phyloP scores from a whole-genome alignment of 2,329 filamentous ascomycete genomes.

The Chaetomiaceae sp. region DNA sequence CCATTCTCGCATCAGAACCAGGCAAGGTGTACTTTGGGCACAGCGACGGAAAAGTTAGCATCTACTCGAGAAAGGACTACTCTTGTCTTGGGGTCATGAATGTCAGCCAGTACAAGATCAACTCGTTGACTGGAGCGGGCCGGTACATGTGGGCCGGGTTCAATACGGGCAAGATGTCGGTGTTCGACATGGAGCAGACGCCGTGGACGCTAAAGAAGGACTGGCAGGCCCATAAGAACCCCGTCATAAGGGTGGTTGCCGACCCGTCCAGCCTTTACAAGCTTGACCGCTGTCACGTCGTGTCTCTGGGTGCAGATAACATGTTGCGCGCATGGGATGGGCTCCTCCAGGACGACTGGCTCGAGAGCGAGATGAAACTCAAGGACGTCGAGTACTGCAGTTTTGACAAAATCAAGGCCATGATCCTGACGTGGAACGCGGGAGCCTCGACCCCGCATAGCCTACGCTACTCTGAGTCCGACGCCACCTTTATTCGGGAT shows the following conservation, averaged over 20 bases:
- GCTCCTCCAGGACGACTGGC: slow-evolving; percentile 86
- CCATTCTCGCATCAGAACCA: slow-evolving; percentile 67
- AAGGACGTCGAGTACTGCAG: slow-evolving; percentile 78
- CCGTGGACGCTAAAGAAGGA: slow-evolving; percentile 93
- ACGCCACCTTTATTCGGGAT: slow-evolving; percentile 75
- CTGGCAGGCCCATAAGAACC: slow-evolving; percentile 85
- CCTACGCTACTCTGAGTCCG: slow-evolving; percentile 64
- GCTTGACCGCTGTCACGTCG: slow-evolving; percentile 75
- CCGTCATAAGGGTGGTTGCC: slow-evolving; percentile 70
- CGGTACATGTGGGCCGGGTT: slow-evolving; percentile 87
- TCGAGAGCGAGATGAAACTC: slow-evolving; percentile 84
- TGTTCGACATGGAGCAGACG: slow-evolving; percentile 78
- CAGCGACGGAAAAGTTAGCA: slow-evolving; percentile 85
- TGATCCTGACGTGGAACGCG: slow-evolving; percentile 94
- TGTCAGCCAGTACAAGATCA: slow-evolving; percentile 93
- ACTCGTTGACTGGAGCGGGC: slow-evolving; percentile 75
- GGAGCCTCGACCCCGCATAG: slow-evolving; percentile 90
- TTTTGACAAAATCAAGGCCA: slow-evolving; percentile 74
- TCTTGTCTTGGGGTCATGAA: slow-evolving; percentile 75
- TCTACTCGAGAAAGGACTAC: slow-evolving; percentile 79
- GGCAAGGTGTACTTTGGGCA: slow-evolving; percentile 88
- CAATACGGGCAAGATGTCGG: slow-evolving; percentile 88
- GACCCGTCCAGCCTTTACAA: slow-evolving; percentile 83
- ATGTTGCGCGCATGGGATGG: slow-evolving; percentile 86
- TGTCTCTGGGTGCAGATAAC: slow-evolving; percentile 84